These are phyloP conservation scores for Lactuca sativa DNA, from an alignment of 129 eudicot species.

Conservation along the genomic window DNA sequence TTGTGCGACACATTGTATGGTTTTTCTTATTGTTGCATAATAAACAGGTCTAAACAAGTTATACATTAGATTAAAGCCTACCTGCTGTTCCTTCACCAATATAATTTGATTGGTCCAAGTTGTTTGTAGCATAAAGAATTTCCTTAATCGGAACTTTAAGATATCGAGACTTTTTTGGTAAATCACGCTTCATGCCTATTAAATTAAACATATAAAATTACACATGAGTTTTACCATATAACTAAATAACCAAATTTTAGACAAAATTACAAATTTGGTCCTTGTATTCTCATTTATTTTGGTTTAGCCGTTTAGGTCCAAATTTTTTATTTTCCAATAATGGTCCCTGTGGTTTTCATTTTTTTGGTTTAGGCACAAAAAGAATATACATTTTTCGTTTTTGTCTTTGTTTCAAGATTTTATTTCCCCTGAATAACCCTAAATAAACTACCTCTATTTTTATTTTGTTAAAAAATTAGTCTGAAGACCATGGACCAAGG, in stretches of 20 bases:
- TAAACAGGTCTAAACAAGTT: not conserved
- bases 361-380: too few relatives aligned
- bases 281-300: not conserved
- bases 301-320: not conserved
- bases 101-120: slow-evolving; percentile 45
- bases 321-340: too few relatives aligned
- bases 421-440: too few relatives aligned
- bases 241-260: not conserved
- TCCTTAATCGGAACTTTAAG: slow-evolving; percentile 47
- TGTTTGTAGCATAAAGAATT: slow-evolving; percentile 54
- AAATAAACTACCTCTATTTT: too few relatives aligned
- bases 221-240: slow-evolving; percentile 2
- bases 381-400: too few relatives aligned
- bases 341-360: too few relatives aligned
- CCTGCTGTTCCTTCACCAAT: slow-evolving; percentile 79
- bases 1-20: too few relatives aligned
- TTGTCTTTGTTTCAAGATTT: not conserved
- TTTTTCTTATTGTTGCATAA: not conserved
- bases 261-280: not conserved
- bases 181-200: slow-evolving; percentile 32
- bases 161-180: slow-evolving; percentile 43
- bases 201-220: slow-evolving; percentile 11
- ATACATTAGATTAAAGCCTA: slow-evolving; percentile 10
- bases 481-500: too few relatives aligned
- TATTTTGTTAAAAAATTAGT: too few relatives aligned